Evolutionary conservation across 2,329 filamentous ascomycete species (phyloP).

Genomic region (Zasmidium angulare): DNA sequence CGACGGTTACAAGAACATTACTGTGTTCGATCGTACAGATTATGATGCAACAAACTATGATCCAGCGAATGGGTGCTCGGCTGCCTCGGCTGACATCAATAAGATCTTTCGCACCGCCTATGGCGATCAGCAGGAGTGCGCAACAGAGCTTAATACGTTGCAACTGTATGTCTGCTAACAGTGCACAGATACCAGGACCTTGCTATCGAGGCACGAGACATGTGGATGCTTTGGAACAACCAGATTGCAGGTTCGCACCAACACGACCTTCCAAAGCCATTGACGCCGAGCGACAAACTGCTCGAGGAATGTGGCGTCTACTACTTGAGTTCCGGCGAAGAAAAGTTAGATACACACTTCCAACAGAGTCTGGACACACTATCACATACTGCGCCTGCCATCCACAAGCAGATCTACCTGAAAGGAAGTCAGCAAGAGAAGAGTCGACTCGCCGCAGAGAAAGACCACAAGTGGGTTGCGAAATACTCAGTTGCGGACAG

Average conservation of each 20-base stretch:
- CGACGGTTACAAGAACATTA: conserved; percentile 18
- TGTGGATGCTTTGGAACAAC: conserved; percentile 36
- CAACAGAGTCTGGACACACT: conserved; percentile 4
- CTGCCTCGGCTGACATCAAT: conserved; percentile 22
- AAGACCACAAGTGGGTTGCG: not conserved
- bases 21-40: conserved; percentile 12
- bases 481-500: not conserved
- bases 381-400: conserved; percentile 3
- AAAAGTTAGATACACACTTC: not conserved
- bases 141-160: not conserved
- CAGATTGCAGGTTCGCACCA: not conserved
- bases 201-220: conserved; percentile 16
- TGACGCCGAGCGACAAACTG: not conserved
- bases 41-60: conserved; percentile 15
- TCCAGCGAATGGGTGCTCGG: conserved; percentile 17
- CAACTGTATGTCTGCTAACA: not conserved
- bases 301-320: not conserved
- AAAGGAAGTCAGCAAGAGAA: not conserved
- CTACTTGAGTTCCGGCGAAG: not conserved
- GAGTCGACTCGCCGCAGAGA: not conserved
- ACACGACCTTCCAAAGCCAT: not conserved
- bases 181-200: conserved; percentile 21
- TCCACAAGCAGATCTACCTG: conserved; percentile 5
- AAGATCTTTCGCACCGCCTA: conserved; percentile 25
- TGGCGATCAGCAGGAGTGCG: conserved; percentile 5